Evolutionary conservation across 1,139 yeast genomes (phyloP).

Genomic region (Yamadazyma friedrichii): DNA sequence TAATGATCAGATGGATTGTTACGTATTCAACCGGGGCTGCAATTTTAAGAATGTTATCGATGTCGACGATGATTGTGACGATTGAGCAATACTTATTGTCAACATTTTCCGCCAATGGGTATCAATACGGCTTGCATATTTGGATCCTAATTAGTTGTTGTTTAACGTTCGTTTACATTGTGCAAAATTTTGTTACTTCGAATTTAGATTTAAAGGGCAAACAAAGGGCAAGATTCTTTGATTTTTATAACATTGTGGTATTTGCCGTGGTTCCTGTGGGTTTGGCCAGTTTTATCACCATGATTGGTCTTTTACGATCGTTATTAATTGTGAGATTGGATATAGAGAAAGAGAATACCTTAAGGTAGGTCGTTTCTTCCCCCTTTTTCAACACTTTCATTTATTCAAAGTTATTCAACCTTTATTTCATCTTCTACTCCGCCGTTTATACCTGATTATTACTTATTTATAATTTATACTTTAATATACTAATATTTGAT

Average conservation of each 20-base stretch:
- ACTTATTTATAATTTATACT: too few relatives aligned
- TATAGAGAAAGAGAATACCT: conserved; percentile 35
- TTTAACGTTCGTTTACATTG: conserved; percentile 76
- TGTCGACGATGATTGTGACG: conserved; percentile 71
- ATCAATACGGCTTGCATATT: conserved; percentile 71
- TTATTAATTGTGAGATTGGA: conserved; percentile 74
- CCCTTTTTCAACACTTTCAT: neutral
- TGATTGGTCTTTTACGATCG: conserved; percentile 78
- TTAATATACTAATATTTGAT: neutral
- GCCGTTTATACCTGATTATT: too few relatives aligned
- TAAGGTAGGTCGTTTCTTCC: neutral
- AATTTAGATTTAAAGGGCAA: conserved; percentile 61
- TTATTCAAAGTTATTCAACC: neutral
- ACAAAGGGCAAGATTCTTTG: conserved; percentile 60
- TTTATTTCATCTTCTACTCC: too few relatives aligned
- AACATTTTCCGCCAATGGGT: conserved; percentile 52
- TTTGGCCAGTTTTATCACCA: conserved; percentile 86
- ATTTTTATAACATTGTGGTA: conserved; percentile 81
- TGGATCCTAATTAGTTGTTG: conserved; percentile 91
- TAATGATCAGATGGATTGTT: conserved; percentile 92
- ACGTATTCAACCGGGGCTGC: conserved; percentile 88
- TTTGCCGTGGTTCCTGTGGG: conserved; percentile 98
- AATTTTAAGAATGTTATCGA: conserved; percentile 77
- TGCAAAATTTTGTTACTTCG: conserved; percentile 87
- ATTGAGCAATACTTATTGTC: conserved; percentile 67